Percentiles rank a stretch among this genome's conserved stretches.
Evolutionary conservation across 2,329 filamentous ascomycete species (phyloP).

Genomic region (Cyphellophora attinorum): DNA sequence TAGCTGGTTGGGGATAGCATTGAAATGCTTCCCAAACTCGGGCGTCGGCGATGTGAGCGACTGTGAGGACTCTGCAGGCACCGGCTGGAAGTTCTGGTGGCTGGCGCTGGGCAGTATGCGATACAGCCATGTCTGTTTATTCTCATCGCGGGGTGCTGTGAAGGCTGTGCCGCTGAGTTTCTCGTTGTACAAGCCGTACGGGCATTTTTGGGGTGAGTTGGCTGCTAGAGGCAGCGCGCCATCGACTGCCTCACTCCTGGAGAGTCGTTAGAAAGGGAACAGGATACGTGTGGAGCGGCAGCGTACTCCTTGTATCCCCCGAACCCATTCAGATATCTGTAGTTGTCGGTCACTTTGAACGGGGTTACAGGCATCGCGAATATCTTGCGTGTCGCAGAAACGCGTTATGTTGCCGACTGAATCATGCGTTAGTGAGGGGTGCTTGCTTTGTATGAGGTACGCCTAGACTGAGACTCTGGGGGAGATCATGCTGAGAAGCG

Average conservation of each 20-base stretch:
- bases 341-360: conserved; percentile 56
- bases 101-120: conserved; percentile 57
- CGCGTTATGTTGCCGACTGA: conserved; percentile 19
- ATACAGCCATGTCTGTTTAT: conserved; percentile 65
- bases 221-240: conserved; percentile 64
- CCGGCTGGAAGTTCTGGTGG: conserved; percentile 41
- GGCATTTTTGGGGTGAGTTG: conserved; percentile 74
- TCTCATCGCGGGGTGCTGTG: conserved; percentile 58
- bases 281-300: background rate
- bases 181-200: conserved; percentile 73
- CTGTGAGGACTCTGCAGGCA: conserved; percentile 37
- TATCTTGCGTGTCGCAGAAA: conserved; percentile 19
- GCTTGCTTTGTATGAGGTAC: background rate
- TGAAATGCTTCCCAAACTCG: conserved; percentile 50
- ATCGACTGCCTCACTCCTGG: conserved; percentile 64
- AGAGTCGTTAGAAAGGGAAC: background rate
- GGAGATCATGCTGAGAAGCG: conserved; percentile 1
- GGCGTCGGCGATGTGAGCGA: conserved; percentile 32
- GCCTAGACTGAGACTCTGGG: background rate
- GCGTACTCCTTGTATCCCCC: conserved; percentile 65
- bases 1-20: conserved; percentile 71
- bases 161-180: conserved; percentile 66
- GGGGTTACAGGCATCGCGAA: conserved; percentile 53
- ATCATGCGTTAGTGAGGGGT: background rate
- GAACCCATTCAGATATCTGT: conserved; percentile 73